Evolutionary conservation across 805 yeast genomes (phyloP).

Genomic region (Candida wancherniae): DNA sequence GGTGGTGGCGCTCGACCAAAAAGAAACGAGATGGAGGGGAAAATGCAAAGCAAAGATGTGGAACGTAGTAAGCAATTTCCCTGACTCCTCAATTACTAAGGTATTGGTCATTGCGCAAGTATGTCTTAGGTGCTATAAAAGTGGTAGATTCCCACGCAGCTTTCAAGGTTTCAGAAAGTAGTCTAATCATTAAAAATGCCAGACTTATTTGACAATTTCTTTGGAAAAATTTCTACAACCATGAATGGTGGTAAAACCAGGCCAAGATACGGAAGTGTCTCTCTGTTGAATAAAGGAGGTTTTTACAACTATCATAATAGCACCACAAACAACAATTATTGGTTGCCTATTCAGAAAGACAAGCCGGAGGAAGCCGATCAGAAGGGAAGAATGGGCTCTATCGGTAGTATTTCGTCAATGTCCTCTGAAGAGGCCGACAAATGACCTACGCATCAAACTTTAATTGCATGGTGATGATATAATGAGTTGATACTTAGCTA

Average conservation of each 20-base stretch:
- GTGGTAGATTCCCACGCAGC: no score
- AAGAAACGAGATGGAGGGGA: no score
- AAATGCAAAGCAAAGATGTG: no score
- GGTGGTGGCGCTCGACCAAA: no score
- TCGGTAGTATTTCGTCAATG: constrained; percentile 2
- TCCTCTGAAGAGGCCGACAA: neutral
- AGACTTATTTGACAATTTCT: constrained; percentile 39
- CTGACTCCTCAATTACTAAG: no score
- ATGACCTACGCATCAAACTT: neutral
- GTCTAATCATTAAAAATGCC: constrained; percentile 17
- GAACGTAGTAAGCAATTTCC: no score
- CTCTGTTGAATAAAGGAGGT: constrained; percentile 35
- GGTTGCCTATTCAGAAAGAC: constrained; percentile 26
- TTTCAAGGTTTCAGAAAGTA: neutral
- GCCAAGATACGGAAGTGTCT: constrained; percentile 26
- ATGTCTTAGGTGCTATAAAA: no score
- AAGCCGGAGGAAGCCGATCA: constrained; percentile 1
- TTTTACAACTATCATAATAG: constrained; percentile 34
- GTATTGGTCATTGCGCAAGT: no score
- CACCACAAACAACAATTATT: constrained; percentile 35
- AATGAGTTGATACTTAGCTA: no score
- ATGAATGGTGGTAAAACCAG: constrained; percentile 33
- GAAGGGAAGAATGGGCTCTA: constrained; percentile 7
- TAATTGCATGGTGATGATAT: no score
- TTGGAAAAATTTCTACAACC: constrained; percentile 26